Percentiles rank a stretch among this genome's conserved stretches.
Conservation (phyloP, 306 rosid genomes). For the Prunus mume region DNA sequence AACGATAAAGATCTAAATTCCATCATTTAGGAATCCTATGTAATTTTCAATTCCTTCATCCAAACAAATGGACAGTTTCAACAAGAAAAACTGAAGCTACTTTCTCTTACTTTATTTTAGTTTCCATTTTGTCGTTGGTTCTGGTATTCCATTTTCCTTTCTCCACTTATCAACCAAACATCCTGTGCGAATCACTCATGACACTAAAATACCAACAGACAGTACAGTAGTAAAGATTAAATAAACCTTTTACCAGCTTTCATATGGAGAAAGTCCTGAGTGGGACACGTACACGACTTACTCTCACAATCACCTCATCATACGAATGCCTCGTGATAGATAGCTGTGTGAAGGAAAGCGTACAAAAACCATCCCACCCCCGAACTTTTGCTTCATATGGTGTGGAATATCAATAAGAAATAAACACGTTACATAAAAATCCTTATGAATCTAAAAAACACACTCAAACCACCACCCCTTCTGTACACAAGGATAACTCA, state of each 20-base stretch:
- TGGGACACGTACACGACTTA: not conserved
- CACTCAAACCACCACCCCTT: constrained; percentile 25
- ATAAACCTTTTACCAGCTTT: not conserved
- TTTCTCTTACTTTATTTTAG: not conserved
- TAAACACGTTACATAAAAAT: constrained; percentile 6
- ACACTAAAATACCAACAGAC: not conserved
- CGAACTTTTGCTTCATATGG: not conserved
- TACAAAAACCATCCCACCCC: not conserved
- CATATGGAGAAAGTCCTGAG: not conserved
- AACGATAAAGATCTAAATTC: too few species aligned
- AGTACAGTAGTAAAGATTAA: not conserved
- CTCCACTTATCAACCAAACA: too few species aligned
- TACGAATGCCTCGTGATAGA: not conserved
- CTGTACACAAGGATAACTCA: constrained; percentile 25
- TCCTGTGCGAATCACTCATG: not conserved
- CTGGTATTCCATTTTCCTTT: not conserved
- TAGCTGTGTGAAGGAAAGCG: not conserved
- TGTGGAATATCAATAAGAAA: not conserved
- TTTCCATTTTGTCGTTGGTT: not conserved
- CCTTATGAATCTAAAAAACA: constrained; percentile 18
- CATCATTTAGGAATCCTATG: too few species aligned
- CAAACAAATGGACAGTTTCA: not conserved
- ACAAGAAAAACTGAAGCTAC: not conserved
- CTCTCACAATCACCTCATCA: not conserved
- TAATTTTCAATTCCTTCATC: too few species aligned